A percentile compares a stretch with the other conserved stretches of the same genome.
phyloP scores from a whole-genome alignment of 805 yeast species.

The Ogataea naganishii region DNA sequence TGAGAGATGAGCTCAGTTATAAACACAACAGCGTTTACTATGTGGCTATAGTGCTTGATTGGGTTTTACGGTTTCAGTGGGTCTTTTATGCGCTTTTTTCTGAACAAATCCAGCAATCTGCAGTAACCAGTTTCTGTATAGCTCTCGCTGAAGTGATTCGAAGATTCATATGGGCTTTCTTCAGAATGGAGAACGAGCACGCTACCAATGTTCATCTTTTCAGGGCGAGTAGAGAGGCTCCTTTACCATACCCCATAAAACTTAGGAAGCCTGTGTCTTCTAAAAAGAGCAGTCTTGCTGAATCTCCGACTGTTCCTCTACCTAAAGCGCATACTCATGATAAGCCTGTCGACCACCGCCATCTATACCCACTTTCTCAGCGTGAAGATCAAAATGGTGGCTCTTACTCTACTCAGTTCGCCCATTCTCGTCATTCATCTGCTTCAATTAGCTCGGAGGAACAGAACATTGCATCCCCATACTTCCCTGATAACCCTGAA shows the following conservation, averaged over 20 bases:
- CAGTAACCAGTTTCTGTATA: constrained; percentile 72
- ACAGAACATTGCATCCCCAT: too few relatives aligned
- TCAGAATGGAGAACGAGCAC: constrained; percentile 96
- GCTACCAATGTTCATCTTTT: constrained; percentile 79
- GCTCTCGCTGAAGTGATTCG: constrained; percentile 78
- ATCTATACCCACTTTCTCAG: too few relatives aligned
- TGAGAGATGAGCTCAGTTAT: constrained; percentile 68
- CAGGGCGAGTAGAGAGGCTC: constrained; percentile 81
- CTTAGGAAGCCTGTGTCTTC: too few relatives aligned
- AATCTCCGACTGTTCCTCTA: not conserved
- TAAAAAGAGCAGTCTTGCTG: not conserved
- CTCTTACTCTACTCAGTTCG: too few relatives aligned
- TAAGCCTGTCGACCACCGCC: too few relatives aligned
- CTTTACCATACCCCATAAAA: constrained; percentile 65
- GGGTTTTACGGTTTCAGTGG: constrained; percentile 83
- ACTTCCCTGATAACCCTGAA: too few relatives aligned
- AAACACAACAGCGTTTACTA: constrained; percentile 58
- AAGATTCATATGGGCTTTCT: constrained; percentile 81
- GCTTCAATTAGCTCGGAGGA: constrained; percentile 1
- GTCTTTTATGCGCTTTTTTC: constrained; percentile 77
- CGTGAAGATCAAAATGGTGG: too few relatives aligned
- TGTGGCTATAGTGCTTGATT: constrained; percentile 63
- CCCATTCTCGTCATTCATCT: too few relatives aligned
- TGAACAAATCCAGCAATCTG: constrained; percentile 75
- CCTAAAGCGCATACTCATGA: too few relatives aligned